These are phyloP conservation scores for Monosporascus sp. DNA, from an alignment of 2,329 filamentous ascomycete genomes.

Conservation along the genomic window DNA sequence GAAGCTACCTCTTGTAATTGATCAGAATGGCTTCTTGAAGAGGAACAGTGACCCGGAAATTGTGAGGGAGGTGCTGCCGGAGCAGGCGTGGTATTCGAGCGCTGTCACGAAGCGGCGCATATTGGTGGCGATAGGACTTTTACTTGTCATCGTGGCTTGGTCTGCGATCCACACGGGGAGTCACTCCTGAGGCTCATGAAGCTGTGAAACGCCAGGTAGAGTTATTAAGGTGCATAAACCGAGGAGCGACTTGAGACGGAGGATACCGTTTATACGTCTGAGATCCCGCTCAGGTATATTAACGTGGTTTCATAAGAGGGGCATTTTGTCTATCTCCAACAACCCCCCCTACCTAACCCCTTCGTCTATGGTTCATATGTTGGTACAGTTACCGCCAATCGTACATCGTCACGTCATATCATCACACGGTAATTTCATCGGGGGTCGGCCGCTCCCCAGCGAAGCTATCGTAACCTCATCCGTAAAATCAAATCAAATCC, in stretches of 20 bases:
- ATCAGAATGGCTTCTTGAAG: no score
- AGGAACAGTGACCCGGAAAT: no score
- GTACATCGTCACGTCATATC: conserved; percentile 7
- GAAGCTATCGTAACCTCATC: no score
- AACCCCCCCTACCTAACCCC: background rate
- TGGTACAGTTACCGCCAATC: background rate
- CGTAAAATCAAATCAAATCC: no score
- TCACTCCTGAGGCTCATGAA: background rate
- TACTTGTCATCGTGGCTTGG: conserved; percentile 18
- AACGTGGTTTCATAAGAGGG: background rate
- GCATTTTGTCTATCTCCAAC: conserved; percentile 6
- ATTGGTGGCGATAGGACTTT: conserved; percentile 25
- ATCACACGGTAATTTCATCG: background rate
- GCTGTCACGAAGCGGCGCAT: conserved; percentile 22
- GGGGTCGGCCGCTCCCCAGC: no score
- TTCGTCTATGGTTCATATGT: conserved; percentile 10
- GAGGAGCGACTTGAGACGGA: no score
- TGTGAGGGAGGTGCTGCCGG: background rate
- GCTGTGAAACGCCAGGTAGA: no score
- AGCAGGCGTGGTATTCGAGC: conserved; percentile 5
- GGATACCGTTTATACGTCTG: background rate
- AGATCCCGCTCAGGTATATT: background rate
- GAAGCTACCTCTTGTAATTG: no score
- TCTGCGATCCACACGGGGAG: conserved; percentile 7
- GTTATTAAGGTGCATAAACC: no score